phyloP scores from a whole-genome alignment of 2,329 filamentous ascomycete genomes.

The Fusarium buxicola region DNA sequence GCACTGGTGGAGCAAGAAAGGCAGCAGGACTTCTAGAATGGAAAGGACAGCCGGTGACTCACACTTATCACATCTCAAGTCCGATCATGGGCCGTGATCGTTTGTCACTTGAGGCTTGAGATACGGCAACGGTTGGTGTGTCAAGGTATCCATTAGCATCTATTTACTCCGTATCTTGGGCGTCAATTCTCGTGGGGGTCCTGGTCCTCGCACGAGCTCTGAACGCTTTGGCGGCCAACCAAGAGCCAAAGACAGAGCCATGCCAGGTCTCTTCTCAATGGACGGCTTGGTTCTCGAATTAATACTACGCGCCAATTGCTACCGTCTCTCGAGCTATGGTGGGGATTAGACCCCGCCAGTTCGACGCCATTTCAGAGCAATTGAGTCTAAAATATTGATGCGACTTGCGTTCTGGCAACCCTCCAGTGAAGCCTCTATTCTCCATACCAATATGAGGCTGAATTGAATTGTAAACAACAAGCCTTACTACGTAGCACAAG shows the following conservation, averaged over 20 bases:
- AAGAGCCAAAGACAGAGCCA: not conserved
- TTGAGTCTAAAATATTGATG: slow-evolving; percentile 6
- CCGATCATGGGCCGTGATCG: slow-evolving; percentile 27
- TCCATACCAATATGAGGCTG: not conserved
- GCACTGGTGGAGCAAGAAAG: slow-evolving; percentile 26
- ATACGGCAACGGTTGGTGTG: slow-evolving; percentile 2
- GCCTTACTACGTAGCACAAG: too few species aligned
- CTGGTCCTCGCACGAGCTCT: not conserved
- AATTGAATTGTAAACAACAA: not conserved
- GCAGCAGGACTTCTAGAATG: slow-evolving; percentile 18
- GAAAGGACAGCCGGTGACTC: slow-evolving; percentile 26
- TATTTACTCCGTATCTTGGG: too few species aligned
- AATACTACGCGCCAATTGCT: slow-evolving; percentile 11
- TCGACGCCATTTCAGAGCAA: slow-evolving; percentile 17
- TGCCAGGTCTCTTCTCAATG: not conserved
- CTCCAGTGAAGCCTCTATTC: slow-evolving; percentile 7
- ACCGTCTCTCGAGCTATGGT: slow-evolving; percentile 12
- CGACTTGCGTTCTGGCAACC: slow-evolving; percentile 6
- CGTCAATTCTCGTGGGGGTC: slow-evolving; percentile 33
- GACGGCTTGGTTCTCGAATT: slow-evolving; percentile 5
- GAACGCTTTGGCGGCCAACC: slow-evolving; percentile 4
- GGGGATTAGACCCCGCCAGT: slow-evolving; percentile 35
- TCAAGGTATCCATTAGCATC: too few species aligned
- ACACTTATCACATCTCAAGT: too few species aligned
- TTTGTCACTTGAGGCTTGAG: slow-evolving; percentile 12